Evolutionary conservation across 768 basidiomycete species (phyloP), one percentile per base, ranked within the genome.

Genomic region (Pilatotrama ljubarskyi): DNA sequence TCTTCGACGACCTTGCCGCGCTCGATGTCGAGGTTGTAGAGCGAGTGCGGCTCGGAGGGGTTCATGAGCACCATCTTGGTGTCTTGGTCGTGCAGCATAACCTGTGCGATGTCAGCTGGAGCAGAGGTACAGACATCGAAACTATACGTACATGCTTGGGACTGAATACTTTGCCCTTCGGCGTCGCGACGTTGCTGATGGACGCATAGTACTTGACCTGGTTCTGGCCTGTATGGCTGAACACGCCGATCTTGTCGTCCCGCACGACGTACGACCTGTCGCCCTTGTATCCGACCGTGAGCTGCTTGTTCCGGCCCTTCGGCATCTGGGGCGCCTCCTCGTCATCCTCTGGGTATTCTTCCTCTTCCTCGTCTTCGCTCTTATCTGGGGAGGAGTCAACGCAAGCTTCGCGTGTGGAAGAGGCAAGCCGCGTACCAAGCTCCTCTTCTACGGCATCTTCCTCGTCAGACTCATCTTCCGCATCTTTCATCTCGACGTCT

Each of bases 1-100:
- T 99, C 97, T 71, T 99, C 97, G 20, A 98, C 93, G 26, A 99
- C 87, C 75, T 97, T 96, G 42, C 93, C 97, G 24, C 87, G 86
- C 73, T 96, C 90, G 62, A 99, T 84, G 75, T 99, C 97, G 83
- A 98, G 86, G 64, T 80, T 86, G 76, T 86, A 97, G 42, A 99
- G 76, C 0, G 94, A 87, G 67, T 93, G 85, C 3, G 89, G 86
- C 38, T 93, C 85, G 38, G 75, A 72, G 3, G 93, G 86, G 70
- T 97, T 90, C 84, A 92, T 91, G 56, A 99, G 72, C 54, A 99
- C 77, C 95, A 99, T 95, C 76, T 93, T 93, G 43, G 85, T 83
- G 73, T 99, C 97, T 85, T 95, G 93, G 64, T 96, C 91, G 70
- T 98, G 95, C 35, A 98, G 76, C 95, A 98, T 96, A 66, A 96